Base-by-base conservation (phyloP, 257 asterid species). In the Leonotis leonurus region DNA sequence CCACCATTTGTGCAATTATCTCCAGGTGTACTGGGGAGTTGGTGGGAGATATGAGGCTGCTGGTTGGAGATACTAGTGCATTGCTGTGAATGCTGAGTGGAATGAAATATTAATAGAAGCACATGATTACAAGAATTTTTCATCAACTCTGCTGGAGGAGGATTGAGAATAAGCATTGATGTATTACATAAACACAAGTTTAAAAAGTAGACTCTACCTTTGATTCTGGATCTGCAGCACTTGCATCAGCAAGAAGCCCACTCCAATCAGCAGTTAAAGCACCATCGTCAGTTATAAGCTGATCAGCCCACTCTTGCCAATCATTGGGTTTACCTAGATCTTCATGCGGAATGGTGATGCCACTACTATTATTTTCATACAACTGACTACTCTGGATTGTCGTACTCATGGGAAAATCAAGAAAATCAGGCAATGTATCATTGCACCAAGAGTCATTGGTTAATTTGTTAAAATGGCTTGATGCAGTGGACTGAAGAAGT, bases 221-320 rank as follows among this genome's bases (percentile, higher is more conserved):
- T 53, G 64, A 71, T 55, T 73, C 81, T 21, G 73, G 81, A 56
- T 78, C 77, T 11, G 78, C 61, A 69, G 71, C 66, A 70, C 63
- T 74, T 39, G 89, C 68, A 58, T 77, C 94, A 40, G 66, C 85
- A 67, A 84, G 81, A 68, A 89, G 73, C 59, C 81, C 94, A 37
- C 70, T 77, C 95, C 93, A 89, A 71, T 72, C 80, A 61, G 88
- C 56, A 74, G 77, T 37, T 67, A 84, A 72, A 61, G 75, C 76
- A 72, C 77, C 93, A 70, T 76, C 71, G 46, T 79, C 90, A n/a
- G 70, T 73, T 27, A 80, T 77, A 32, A 85, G 81, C 72, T 81
- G 86, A 70, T 86, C 85, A 11, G 90, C 85, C 96, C 90, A 89
- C 17, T 80, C 84, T 55, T 83, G 85, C 92, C 91, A 86, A 56